Evolutionary conservation across 1,284 basidiomycete genomes (phyloP).

Genomic region (Ustilago tritici): DNA sequence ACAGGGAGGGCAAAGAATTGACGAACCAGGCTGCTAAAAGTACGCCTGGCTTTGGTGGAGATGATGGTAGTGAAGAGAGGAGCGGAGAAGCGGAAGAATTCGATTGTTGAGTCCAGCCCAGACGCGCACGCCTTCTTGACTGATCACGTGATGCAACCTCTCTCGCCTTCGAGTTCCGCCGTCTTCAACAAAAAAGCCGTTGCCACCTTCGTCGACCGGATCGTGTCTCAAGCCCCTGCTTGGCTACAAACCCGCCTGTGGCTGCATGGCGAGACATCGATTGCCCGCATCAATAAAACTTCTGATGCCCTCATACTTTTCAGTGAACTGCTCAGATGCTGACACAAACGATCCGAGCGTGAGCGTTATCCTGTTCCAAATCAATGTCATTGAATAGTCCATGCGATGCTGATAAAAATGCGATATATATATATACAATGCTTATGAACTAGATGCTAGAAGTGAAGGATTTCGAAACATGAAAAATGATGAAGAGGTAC

Average conservation of each 20-base stretch:
- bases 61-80: no score
- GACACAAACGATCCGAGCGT: not conserved
- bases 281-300: not conserved
- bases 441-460: constrained; percentile 3
- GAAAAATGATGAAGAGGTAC: not conserved
- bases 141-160: no score
- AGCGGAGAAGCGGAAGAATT: no score
- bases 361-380: not conserved
- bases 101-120: no score
- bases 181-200: not conserved
- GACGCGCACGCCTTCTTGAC: no score
- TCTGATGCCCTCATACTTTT: not conserved
- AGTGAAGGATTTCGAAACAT: not conserved
- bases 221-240: not conserved
- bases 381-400: constrained; percentile 14
- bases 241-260: no score
- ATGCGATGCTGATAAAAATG: constrained; percentile 11
- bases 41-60: no score
- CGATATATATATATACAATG: not conserved
- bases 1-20: no score
- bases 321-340: not conserved
- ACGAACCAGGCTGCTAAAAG: no score
- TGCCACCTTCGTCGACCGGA: not conserved
- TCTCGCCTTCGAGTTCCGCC: no score
- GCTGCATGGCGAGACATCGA: not conserved